Evolutionary conservation across 2,329 filamentous ascomycete species (phyloP), one percentile per base, ranked within the genome.

Genomic region (Clonostachys byssicola): DNA sequence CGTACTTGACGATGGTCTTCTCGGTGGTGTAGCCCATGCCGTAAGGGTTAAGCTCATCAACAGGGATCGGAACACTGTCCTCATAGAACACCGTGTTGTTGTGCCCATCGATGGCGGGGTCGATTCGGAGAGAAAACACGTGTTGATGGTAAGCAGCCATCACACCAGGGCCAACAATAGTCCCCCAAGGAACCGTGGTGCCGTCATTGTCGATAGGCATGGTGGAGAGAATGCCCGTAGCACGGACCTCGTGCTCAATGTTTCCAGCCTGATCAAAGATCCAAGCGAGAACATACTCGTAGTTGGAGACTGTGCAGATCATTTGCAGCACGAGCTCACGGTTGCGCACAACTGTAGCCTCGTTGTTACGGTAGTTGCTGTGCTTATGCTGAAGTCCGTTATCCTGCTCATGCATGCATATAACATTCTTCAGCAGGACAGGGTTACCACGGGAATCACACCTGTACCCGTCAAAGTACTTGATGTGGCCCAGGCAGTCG

Each of bases 401-500:
- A 48, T 71, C 68, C 49, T 68, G 64, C 52, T 69, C 62, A 47
- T 70, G 62, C 42, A 63, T 61, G 49, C 62, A 65, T 13, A 69
- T 51, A 40, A 63, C 64, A 44, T 68, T 67, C 68, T 89, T 87
- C 66, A 90, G 83, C 3, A 81, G 80, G 6, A 80, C 81, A 5
- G 83, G 77, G 14, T 81, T 77, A 34, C 87, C 87, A 4, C 16
- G 38, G 41, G 40, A 38, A 60, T 86, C 88, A 47, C 85, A 81
- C 59, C 89, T 88, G 6, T 81, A 78, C 13, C 40, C 45, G 34
- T 47, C 45, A 34, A 47, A 41, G 16, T 47, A 47, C 18, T 89
- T 84, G 55, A 90, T 89, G 1, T 81, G 81, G 9, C 85, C 85
- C 61, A 88, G 86, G 73, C 85, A 88, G 60, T 86, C 81, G 54